Conservation (phyloP, 495 filamentous ascomycete genomes). For the Penicillium coprophilum region DNA sequence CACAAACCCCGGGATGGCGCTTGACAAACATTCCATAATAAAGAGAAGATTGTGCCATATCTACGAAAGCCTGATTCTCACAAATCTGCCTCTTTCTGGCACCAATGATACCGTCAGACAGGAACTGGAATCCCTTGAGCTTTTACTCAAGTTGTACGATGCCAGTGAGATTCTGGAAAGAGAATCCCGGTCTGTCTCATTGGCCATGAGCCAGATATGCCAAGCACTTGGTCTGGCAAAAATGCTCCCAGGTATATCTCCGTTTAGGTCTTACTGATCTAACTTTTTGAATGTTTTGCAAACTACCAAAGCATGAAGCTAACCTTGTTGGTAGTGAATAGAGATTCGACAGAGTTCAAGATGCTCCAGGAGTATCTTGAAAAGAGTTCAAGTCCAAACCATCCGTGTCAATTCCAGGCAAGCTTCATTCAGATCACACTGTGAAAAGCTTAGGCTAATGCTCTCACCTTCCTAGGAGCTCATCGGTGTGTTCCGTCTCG, state of each 20-base stretch:
- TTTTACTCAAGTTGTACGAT: neutral
- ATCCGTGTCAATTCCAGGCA: constrained; percentile 2
- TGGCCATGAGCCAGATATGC: constrained; percentile 4
- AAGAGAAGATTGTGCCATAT: neutral
- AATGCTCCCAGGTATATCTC: constrained; percentile 8
- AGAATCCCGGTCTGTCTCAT: neutral
- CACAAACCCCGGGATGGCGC: neutral
- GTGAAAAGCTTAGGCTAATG: neutral
- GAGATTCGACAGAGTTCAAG: constrained; percentile 1
- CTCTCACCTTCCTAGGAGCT: neutral
- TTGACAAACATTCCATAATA: neutral
- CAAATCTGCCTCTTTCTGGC: too few relatives aligned
- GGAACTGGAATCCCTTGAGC: neutral
- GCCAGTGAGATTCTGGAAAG: neutral
- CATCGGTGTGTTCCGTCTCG: constrained; percentile 64
- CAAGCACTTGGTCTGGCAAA: constrained; percentile 7
- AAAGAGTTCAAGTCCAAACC: neutral
- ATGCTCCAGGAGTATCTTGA: constrained; percentile 5
- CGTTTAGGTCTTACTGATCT: neutral
- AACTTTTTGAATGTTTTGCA: neutral
- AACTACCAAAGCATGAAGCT: neutral
- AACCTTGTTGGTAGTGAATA: neutral
- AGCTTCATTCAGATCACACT: neutral
- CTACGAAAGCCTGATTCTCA: neutral
- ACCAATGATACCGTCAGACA: neutral